Evolutionary conservation across 78 protist genomes (phyloP), one percentile per base, ranked within the genome.

Genomic region (Acrasis kona): DNA sequence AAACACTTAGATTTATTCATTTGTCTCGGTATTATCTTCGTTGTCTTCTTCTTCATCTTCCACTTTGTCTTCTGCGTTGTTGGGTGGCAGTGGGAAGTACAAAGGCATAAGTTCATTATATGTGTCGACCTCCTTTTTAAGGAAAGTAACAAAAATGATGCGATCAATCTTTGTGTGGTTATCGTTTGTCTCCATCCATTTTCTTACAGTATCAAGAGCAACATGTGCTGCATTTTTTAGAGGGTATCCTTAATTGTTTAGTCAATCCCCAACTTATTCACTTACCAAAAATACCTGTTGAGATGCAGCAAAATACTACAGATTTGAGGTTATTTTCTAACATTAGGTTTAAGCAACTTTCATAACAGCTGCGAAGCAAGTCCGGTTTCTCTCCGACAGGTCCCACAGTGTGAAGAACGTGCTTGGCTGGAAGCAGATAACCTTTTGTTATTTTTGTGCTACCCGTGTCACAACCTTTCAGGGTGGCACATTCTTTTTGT

Each of bases 361-460:
- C 29, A 58, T 78, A 10, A 64, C 70, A 5, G 19, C 7, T 0
- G 65, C 50, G 2, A 29, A 39, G 2, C 41, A 41, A 10, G 31
- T 3, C 1, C 5, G 74, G 71, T 30, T 71, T 5, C 9, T 79
- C 87, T 10, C 4, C 71, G 31, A 64, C 71, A 3, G 91, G 91
- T 0, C 91, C 91, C 8, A 87, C 91, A 1, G 91, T 84, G 66
- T 87, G 91, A 31, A 87, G 12, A n/a, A 87, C 70, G 19, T 10
- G 76, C 12, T 31, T 7, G 5, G 84, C 32, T 28, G 91, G 91
- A 2, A 87, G 38, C 28, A 71, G 30, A 75, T 81, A 81, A 12
- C 72, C 91, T 10, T 32, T 30, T 1, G 91, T 84, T 9, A 39
- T 29, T 10, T 40, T 78, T 2, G 89, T 74, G 5, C 39, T 29